Percentiles rank a stretch among this genome's conserved stretches.
Conservation (phyloP, 768 basidiomycete genomes). For the Pulveroboletus ravenelii region DNA sequence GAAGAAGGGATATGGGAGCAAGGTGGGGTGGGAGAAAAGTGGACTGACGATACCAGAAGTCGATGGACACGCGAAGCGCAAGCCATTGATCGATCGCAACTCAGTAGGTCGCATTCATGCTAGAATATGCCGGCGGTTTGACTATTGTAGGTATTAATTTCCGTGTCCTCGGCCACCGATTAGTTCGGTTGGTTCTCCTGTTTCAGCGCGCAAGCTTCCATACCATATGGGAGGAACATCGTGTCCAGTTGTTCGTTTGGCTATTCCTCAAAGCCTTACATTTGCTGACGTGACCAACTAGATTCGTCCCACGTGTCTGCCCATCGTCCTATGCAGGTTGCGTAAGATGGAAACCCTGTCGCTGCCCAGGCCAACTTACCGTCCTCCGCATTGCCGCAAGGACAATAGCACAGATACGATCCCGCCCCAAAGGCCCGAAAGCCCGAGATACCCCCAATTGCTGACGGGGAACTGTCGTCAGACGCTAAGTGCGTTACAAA, state of each 20-base stretch:
- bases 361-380: constrained; percentile 3
- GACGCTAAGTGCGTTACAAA: constrained; percentile 4
- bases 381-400: not conserved
- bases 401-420: not conserved
- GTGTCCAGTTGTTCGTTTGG: no score
- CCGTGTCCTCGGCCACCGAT: not conserved
- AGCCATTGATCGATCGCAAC: not conserved
- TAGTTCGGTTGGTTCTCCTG: not conserved
- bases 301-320: not conserved
- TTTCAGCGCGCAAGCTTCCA: not conserved
- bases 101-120: not conserved
- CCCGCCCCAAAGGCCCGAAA: not conserved
- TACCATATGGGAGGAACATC: no score
- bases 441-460: not conserved
- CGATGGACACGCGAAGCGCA: not conserved
- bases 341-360: constrained; percentile 8
- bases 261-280: not conserved
- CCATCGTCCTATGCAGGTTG: not conserved
- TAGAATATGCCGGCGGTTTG: not conserved
- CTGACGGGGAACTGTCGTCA: not conserved
- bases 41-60: constrained; percentile 9
- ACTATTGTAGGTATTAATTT: not conserved
- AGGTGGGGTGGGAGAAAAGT: not conserved
- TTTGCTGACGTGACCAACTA: not conserved
- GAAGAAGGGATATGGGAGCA: not conserved